These are phyloP conservation scores for Cicer yamashitae DNA, from an alignment of 306 rosid genomes.

Conservation along the genomic window DNA sequence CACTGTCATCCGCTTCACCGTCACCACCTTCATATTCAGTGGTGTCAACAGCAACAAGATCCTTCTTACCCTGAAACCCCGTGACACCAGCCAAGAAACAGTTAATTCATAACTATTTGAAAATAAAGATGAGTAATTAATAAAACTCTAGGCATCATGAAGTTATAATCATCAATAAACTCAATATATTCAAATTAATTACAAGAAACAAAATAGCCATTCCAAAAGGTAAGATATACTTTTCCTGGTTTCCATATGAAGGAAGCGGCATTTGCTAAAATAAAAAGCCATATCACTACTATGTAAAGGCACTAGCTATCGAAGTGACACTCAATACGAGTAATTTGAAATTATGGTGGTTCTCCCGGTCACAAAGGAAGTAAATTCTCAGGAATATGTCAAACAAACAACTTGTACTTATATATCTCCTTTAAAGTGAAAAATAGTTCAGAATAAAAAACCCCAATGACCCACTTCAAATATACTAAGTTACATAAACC, in stretches of 20 bases:
- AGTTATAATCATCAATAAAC: not conserved
- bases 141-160: not conserved
- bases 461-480: not conserved
- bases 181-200: not conserved
- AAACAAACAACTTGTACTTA: conserved; percentile 1
- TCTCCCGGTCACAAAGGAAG: not conserved
- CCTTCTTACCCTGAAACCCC: conserved; percentile 82
- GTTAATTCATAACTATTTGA: not conserved
- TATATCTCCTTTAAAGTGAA: not conserved
- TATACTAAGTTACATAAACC: conserved; percentile 3
- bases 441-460: not conserved
- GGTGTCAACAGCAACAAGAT: conserved; percentile 70
- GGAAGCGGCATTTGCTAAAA: not conserved
- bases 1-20: conserved; percentile 58
- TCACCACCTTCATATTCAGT: conserved; percentile 72
- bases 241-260: not conserved
- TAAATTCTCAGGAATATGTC: not conserved
- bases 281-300: not conserved
- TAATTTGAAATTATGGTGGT: conserved; percentile 3
- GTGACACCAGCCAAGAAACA: conserved; percentile 38
- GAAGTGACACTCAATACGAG: not conserved
- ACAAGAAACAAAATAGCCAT: conserved; percentile 24
- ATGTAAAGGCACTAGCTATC: not conserved
- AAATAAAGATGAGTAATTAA: conserved; percentile 11
- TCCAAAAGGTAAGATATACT: not conserved